Percentiles rank a stretch among this genome's conserved stretches.
phyloP scores from a whole-genome alignment of 208 protist species.

The Leishmania martiniquensis region DNA sequence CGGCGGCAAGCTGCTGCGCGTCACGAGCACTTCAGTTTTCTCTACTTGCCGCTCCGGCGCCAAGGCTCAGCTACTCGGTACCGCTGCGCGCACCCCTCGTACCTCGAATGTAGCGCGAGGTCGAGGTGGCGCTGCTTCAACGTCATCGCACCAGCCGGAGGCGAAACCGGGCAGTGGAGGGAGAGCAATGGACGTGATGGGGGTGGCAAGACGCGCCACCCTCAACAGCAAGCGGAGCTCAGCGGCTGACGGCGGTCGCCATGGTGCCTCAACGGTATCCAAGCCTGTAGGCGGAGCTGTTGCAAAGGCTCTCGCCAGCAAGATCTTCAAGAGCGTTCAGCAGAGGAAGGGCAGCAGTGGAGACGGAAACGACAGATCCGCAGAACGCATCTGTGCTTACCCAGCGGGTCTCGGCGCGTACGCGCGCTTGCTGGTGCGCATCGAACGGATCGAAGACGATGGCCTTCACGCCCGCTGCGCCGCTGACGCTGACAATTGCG shows the following conservation, averaged over 20 bases:
- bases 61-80: slow-evolving; percentile 24
- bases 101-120: slow-evolving; percentile 22
- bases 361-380: slow-evolving; percentile 12
- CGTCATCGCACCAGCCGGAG: neutral
- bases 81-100: slow-evolving; percentile 18
- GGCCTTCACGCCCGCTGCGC: slow-evolving; percentile 61
- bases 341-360: slow-evolving; percentile 26
- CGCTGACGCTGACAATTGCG: slow-evolving; percentile 25
- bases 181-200: neutral
- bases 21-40: slow-evolving; percentile 20
- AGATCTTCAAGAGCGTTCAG: slow-evolving; percentile 53
- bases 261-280: neutral
- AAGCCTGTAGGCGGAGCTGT: slow-evolving; percentile 12
- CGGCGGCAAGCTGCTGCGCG: slow-evolving; percentile 38
- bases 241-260: neutral
- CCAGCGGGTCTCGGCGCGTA: slow-evolving; percentile 50
- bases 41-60: slow-evolving; percentile 12
- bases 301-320: slow-evolving; percentile 46
- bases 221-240: neutral
- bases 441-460: slow-evolving; percentile 64
- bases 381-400: slow-evolving; percentile 56
- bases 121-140: slow-evolving; percentile 3
- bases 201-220: neutral
- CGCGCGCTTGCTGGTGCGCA: slow-evolving; percentile 51
- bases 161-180: neutral